phyloP scores from a whole-genome alignment of 345 rosid genomes.

The Brassica cretica region DNA sequence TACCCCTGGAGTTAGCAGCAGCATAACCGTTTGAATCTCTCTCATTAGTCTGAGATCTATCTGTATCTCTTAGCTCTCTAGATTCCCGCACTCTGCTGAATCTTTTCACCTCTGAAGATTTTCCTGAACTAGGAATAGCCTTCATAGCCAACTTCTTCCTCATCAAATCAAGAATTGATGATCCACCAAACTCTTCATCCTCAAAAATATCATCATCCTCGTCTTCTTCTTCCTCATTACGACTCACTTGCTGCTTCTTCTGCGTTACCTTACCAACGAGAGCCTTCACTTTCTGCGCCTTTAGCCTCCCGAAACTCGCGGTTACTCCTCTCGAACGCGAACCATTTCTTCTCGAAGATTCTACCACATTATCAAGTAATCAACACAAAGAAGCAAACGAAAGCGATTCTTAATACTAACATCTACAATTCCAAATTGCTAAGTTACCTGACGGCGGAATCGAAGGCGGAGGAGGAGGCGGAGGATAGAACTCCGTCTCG shows the following conservation, averaged over 20 bases:
- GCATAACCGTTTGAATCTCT: slow-evolving; percentile 41
- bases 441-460: slow-evolving; percentile 35
- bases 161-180: slow-evolving; percentile 37
- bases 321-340: slow-evolving; percentile 38
- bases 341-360: slow-evolving; percentile 35
- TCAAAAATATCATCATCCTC: slow-evolving; percentile 14
- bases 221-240: slow-evolving; percentile 13
- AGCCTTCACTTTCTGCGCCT: slow-evolving; percentile 60
- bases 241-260: slow-evolving; percentile 38
- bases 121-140: slow-evolving; percentile 28
- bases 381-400: neutral
- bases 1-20: slow-evolving; percentile 52
- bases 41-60: slow-evolving; percentile 18
- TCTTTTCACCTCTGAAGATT: slow-evolving; percentile 17
- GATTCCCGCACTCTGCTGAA: slow-evolving; percentile 19
- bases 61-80: slow-evolving; percentile 7
- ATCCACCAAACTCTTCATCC: slow-evolving; percentile 32
- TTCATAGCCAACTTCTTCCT: slow-evolving; percentile 37
- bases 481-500: slow-evolving; percentile 28
- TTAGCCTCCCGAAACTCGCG: slow-evolving; percentile 56
- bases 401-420: neutral
- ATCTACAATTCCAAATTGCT: neutral
- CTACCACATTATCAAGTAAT: slow-evolving; percentile 11
- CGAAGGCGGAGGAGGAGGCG: slow-evolving; percentile 30
- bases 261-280: slow-evolving; percentile 49